phyloP scores from a whole-genome alignment of 1,284 basidiomycete species.

The Lignosus rhinocerotis region DNA sequence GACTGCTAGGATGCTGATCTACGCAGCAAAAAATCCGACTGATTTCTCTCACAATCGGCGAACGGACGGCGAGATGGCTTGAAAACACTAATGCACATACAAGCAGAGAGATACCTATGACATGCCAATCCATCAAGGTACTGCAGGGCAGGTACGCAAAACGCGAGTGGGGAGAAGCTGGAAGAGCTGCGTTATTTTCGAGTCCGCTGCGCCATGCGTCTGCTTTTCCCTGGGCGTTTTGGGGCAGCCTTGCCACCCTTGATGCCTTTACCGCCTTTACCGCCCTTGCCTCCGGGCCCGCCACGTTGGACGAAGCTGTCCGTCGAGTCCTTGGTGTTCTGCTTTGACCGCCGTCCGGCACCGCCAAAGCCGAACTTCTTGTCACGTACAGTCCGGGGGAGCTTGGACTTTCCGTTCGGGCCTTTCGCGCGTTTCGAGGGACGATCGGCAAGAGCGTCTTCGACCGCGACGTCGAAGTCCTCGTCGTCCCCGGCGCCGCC shows the following conservation, averaged over 20 bases:
- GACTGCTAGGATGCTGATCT: too few relatives aligned
- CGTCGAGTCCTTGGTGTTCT: slow-evolving; percentile 79
- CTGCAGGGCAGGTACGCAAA: neutral
- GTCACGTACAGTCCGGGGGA: slow-evolving; percentile 72
- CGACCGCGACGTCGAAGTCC: slow-evolving; percentile 83
- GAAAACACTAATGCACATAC: neutral
- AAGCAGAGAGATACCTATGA: neutral
- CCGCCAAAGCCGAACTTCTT: slow-evolving; percentile 82
- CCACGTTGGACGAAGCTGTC: slow-evolving; percentile 60
- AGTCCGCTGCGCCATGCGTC: slow-evolving; percentile 50
- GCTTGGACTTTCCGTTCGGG: slow-evolving; percentile 36
- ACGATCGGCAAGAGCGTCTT: slow-evolving; percentile 80
- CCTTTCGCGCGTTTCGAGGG: slow-evolving; percentile 60
- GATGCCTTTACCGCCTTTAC: slow-evolving; percentile 34
- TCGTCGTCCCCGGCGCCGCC: slow-evolving; percentile 67
- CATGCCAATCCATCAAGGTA: neutral
- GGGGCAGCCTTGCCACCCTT: slow-evolving; percentile 34
- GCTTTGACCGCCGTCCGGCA: slow-evolving; percentile 66
- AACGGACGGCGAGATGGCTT: neutral
- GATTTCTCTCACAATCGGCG: neutral
- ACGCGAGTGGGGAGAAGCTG: neutral
- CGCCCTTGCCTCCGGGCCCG: slow-evolving; percentile 36
- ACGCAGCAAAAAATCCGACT: neutral
- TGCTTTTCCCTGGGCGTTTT: slow-evolving; percentile 65
- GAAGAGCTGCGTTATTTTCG: slow-evolving; percentile 22